Conservation (phyloP, 139 green algal species). For the Chlorella sp. region DNA sequence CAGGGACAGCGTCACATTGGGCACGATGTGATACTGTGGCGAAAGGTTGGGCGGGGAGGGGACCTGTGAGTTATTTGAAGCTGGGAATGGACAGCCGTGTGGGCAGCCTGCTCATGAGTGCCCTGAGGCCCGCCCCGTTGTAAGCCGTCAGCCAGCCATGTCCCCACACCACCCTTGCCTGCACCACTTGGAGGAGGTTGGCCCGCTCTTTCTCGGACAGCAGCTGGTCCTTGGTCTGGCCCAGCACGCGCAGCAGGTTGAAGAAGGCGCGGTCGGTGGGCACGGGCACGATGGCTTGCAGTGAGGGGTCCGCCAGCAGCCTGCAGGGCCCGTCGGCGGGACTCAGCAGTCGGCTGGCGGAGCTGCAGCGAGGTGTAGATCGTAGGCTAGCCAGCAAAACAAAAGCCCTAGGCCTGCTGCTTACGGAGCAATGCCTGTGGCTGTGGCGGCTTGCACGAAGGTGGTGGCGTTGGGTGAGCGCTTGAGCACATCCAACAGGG, state of each 20-base stretch:
- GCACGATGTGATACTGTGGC: constrained; percentile 1
- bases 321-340: neutral
- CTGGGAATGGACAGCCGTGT: neutral
- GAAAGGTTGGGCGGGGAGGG: too few species aligned
- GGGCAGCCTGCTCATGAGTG: too few species aligned
- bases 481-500: neutral
- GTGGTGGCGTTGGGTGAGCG: neutral
- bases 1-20: neutral
- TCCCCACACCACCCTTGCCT: neutral
- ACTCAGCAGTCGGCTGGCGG: neutral
- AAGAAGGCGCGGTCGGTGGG: neutral
- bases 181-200: neutral
- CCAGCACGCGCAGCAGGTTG: neutral
- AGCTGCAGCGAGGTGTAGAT: neutral
- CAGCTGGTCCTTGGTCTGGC: neutral
- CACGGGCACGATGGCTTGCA: neutral
- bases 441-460: neutral
- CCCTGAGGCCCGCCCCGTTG: too few species aligned
- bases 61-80: neutral
- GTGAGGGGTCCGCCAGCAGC: neutral
- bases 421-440: neutral
- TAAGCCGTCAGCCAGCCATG: too few species aligned
- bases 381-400: neutral
- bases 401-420: neutral
- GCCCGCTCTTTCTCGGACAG: neutral